Conservation (phyloP, 768 basidiomycete genomes). For the Chiua virens region DNA sequence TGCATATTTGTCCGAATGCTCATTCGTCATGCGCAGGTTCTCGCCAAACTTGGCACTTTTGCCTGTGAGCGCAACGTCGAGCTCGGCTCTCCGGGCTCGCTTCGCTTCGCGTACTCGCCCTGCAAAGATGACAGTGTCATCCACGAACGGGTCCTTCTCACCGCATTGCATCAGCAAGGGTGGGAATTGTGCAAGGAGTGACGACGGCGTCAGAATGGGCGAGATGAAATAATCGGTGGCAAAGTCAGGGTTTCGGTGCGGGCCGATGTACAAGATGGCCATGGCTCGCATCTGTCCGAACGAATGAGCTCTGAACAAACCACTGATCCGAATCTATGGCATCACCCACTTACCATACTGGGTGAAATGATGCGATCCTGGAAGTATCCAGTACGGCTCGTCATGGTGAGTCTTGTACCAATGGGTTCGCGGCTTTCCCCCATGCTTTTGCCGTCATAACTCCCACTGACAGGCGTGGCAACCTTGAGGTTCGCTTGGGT, state of each 20-base stretch:
- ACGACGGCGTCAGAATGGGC: constrained; percentile 84
- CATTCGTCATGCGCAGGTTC: constrained; percentile 59
- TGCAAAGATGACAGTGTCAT: constrained; percentile 96
- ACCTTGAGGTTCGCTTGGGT: constrained; percentile 51
- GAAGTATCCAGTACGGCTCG: constrained; percentile 89
- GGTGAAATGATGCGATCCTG: constrained; percentile 93
- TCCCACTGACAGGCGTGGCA: constrained; percentile 34
- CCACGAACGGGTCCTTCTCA: constrained; percentile 94
- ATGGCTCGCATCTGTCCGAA: constrained; percentile 94
- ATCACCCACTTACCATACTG: constrained; percentile 74
- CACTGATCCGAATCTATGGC: constrained; percentile 5
- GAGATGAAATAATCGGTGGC: constrained; percentile 94
- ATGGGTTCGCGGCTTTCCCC: constrained; percentile 56
- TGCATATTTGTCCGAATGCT: constrained; percentile 26
- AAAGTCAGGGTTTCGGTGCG: constrained; percentile 92
- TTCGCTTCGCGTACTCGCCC: constrained; percentile 96
- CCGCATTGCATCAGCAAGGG: constrained; percentile 93
- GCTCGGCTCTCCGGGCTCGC: constrained; percentile 71
- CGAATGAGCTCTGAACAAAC: constrained; percentile 5
- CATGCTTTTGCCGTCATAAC: constrained; percentile 27
- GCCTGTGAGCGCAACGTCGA: constrained; percentile 60
- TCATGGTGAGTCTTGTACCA: constrained; percentile 92
- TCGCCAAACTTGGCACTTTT: constrained; percentile 65
- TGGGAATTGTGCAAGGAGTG: constrained; percentile 89
- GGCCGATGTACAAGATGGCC: constrained; percentile 97